A percentile compares a stretch with the other conserved stretches of the same genome.
phyloP scores from a whole-genome alignment of 1,284 basidiomycete species.

The Tylopilus sp. region DNA sequence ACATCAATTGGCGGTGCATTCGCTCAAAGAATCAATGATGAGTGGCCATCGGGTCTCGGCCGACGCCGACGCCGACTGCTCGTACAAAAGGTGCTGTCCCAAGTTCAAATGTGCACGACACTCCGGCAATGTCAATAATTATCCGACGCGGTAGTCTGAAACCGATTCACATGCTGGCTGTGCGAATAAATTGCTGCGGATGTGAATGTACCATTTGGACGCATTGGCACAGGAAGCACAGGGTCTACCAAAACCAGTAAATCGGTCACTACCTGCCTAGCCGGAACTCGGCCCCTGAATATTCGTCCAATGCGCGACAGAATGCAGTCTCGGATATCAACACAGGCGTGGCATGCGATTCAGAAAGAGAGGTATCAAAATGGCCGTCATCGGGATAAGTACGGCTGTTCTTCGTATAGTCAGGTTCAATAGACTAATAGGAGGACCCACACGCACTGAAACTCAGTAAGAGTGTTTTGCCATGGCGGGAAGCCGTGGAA shows the following conservation, averaged over 20 bases:
- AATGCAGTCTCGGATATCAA: conserved; percentile 56
- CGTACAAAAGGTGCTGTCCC: no score
- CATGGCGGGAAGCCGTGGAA: conserved; percentile 75
- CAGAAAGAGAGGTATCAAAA: background rate
- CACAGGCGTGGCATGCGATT: background rate
- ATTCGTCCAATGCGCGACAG: conserved; percentile 67
- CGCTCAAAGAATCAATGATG: no score
- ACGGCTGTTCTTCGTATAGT: conserved; percentile 17
- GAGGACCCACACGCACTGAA: conserved; percentile 53
- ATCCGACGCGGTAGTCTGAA: background rate
- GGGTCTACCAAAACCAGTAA: conserved; percentile 4
- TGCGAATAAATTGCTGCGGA: background rate
- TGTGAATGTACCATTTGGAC: background rate
- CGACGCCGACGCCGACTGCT: background rate
- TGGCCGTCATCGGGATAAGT: conserved; percentile 22
- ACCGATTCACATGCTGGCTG: background rate
- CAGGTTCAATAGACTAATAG: conserved; percentile 5
- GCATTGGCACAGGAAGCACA: background rate
- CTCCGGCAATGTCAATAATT: background rate
- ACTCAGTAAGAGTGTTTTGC: conserved; percentile 73
- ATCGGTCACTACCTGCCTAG: conserved; percentile 56
- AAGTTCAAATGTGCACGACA: background rate
- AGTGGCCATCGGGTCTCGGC: background rate
- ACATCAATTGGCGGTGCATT: background rate
- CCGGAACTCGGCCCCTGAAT: conserved; percentile 67